Percentiles rank a stretch among this genome's conserved stretches.
Conservation (phyloP, 768 basidiomycete genomes). For the Cytidiella melzeri region DNA sequence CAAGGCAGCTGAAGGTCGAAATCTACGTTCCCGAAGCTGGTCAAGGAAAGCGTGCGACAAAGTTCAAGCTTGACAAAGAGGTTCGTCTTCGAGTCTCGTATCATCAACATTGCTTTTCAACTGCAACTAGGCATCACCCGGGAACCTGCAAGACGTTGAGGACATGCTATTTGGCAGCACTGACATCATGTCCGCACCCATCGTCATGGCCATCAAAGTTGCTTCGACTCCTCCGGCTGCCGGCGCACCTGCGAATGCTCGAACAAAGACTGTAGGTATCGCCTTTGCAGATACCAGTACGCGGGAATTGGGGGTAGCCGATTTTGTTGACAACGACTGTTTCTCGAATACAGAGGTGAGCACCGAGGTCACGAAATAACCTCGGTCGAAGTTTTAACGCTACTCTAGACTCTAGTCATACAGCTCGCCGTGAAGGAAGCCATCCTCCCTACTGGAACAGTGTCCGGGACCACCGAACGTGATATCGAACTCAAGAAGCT, state of each 20-base stretch:
- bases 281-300: slow-evolving; percentile 90
- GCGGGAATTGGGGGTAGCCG: slow-evolving; percentile 80
- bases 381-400: background rate
- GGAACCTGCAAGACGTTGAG: slow-evolving; percentile 54
- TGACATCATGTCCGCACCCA: slow-evolving; percentile 77
- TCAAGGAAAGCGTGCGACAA: slow-evolving; percentile 66
- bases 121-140: slow-evolving; percentile 56
- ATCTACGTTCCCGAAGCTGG: slow-evolving; percentile 78
- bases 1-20: slow-evolving; percentile 86
- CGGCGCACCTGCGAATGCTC: slow-evolving; percentile 40
- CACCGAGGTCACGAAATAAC: too few relatives aligned
- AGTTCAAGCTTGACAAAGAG: slow-evolving; percentile 79
- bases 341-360: slow-evolving; percentile 91
- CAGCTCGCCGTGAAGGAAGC: slow-evolving; percentile 98
- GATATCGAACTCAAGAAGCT: slow-evolving; percentile 88
- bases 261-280: slow-evolving; percentile 69
- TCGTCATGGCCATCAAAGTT: slow-evolving; percentile 85
- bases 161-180: slow-evolving; percentile 67
- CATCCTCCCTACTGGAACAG: slow-evolving; percentile 71
- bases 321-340: slow-evolving; percentile 91
- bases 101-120: background rate
- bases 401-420: slow-evolving; percentile 85
- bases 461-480: slow-evolving; percentile 64
- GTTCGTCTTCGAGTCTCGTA: slow-evolving; percentile 30
- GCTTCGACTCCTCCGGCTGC: slow-evolving; percentile 43